Evolutionary conservation across 305 asterid species (phyloP), one percentile per base, ranked within the genome.

Genomic region (Coffea humblotiana): DNA sequence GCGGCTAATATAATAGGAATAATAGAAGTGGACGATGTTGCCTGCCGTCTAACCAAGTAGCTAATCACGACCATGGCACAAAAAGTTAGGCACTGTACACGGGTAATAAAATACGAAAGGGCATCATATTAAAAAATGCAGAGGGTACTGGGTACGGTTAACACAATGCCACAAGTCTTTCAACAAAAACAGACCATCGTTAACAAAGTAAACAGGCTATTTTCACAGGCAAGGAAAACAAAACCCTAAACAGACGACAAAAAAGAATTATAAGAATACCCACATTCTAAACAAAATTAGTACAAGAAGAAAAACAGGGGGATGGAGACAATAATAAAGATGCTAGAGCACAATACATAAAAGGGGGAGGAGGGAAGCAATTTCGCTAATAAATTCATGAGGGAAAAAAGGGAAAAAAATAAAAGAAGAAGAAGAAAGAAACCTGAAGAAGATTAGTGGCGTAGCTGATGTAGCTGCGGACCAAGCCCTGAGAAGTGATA

Each of bases 361-460:
- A 37, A 19, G 9, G 32, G 21, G 3, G 58, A 19, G 35, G 16
- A 35, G 6, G 6, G 9, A 68, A 35, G 1, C 11, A 32, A 69
- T 52, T 8, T 27, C 18, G 29, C 0, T 18, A 32, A 37, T 13
- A 60, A 27, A 65, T 45, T n/a, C 15, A 3, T 13, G 19, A 49
- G 47, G 47, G 64, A 29, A 19, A 65, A 65, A 8, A 18, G 70
- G 48, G 9, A 19, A 51, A 14, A 65, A 27, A 2, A 18, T 40
- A 32, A 9, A 27, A 37, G 45, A 14, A 27, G 21, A 73, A 11
- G 48, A 25, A 40, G 37, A 60, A 45, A 45, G 6, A 54, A 29
- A 92, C 98, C 97, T 92, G 98, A 78, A 94, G 94, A 64, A 94
- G 97, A 40, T 85, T 91, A 75, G 94, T 84, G 58, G 97, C 98